Base-by-base conservation (phyloP, 2,329 filamentous ascomycete genomes). In the Albophoma yamanashiensis region DNA sequence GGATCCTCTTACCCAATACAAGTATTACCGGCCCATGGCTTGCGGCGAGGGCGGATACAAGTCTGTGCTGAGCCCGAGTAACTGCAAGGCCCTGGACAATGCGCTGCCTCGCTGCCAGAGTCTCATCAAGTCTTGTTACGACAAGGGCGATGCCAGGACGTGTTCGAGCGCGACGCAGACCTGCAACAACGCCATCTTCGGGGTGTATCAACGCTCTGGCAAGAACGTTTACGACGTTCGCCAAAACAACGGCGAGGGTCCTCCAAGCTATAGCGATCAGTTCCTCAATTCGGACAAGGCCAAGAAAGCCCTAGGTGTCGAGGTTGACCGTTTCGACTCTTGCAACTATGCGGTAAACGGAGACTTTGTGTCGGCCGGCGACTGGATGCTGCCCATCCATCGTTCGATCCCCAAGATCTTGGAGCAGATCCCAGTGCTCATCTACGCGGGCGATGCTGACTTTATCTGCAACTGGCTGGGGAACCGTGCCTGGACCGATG, bases 301-400 rank as follows among this genome's bases (percentile, higher is more conserved):
- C 64, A 89, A 89, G 80, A 82, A 91, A 70, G 91, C 91, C 52
- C 82, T 97, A 40, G 94, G 94, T 64, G 92, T 86, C 57, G 94
- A 97, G 78, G 91, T 97, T 60, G 81, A 84, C 66, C 84, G 82
- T 71, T 97, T 96, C 75, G 90, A 96, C 70, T 92, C 89, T 74
- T 97, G 93, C 86, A 97, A 97, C 83, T 91, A 92, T 68, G 89
- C 95, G 76, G 94, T 97, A 78, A 97, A 97, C 85, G 86, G 91
- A 70, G 95, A 96, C 83, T 97, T 99, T 84, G 79, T 97, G 27
- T 40, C 14, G 11, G n/a, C 39, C 59, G 94, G 93, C 71, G 94
- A 99, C 78, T 97, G 93, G 93, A 97, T 97, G 89, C 87, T 94
- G 82, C 93, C 94, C 55, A 96, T 89, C 85, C 91, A 97, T 80